A percentile compares a stretch with the other conserved stretches of the same genome.
These are phyloP conservation scores for Phytophthora parvispora DNA, from an alignment of 352 stramenopile species.

Conservation along the genomic window DNA sequence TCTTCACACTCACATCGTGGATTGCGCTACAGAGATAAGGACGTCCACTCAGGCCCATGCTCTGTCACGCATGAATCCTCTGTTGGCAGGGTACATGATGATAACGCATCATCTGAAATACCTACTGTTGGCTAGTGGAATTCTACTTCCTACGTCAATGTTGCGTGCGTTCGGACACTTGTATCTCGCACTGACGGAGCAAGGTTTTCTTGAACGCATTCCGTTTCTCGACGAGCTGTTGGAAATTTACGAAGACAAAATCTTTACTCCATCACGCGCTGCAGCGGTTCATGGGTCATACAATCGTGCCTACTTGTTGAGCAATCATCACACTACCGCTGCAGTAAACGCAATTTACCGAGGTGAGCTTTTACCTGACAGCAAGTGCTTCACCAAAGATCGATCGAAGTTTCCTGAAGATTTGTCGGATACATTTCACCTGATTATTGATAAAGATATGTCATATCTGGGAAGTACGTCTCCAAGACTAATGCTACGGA, in stretches of 20 bases:
- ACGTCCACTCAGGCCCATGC: not conserved
- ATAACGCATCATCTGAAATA: conserved; percentile 35
- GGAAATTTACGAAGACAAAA: conserved; percentile 18
- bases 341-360: conserved; percentile 26
- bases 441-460: conserved; percentile 30
- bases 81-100: conserved; percentile 34
- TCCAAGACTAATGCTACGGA: conserved; percentile 17
- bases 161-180: conserved; percentile 36
- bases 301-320: conserved; percentile 29
- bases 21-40: conserved; percentile 2
- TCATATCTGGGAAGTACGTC: conserved; percentile 20
- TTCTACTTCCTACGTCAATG: conserved; percentile 16
- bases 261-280: conserved; percentile 35
- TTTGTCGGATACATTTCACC: no score
- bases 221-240: conserved; percentile 36
- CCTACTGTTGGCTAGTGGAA: conserved; percentile 6
- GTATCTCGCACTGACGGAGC: conserved; percentile 33
- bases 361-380: no score
- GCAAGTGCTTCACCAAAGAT: not conserved
- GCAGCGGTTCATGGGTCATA: conserved; percentile 24
- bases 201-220: conserved; percentile 11
- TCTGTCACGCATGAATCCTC: conserved; percentile 10
- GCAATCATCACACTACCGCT: not conserved
- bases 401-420: no score
- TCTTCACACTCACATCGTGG: conserved; percentile 4